Evolutionary conservation across 2,329 filamentous ascomycete genomes (phyloP).

Genomic region (Aspergillus sp.): DNA sequence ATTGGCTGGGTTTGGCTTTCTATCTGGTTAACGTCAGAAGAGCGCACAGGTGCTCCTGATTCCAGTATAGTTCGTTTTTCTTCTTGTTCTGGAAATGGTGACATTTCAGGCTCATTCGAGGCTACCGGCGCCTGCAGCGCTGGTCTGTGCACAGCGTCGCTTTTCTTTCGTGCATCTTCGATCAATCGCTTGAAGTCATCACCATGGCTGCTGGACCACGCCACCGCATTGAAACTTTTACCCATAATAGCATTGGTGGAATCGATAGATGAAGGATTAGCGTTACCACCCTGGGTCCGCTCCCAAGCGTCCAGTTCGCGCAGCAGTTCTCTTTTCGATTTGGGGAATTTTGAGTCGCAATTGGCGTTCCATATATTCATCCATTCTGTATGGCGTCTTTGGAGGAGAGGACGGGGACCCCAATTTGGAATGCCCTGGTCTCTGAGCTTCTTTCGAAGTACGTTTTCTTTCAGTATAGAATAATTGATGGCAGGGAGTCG

Average conservation of each 20-base stretch:
- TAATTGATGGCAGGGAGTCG: conserved; percentile 77
- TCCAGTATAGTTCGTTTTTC: not conserved
- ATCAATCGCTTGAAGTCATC: conserved; percentile 72
- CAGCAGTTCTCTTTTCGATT: conserved; percentile 61
- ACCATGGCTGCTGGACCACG: conserved; percentile 66
- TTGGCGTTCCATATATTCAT: conserved; percentile 95
- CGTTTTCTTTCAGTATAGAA: conserved; percentile 70
- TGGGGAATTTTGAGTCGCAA: conserved; percentile 71
- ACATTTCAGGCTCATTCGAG: conserved; percentile 2
- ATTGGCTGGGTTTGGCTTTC: conserved; percentile 3
- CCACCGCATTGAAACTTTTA: conserved; percentile 77
- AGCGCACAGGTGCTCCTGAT: conserved; percentile 1
- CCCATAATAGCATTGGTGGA: conserved; percentile 54
- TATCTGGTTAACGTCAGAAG: conserved; percentile 1
- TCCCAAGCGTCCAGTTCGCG: conserved; percentile 83
- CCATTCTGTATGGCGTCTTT: conserved; percentile 84
- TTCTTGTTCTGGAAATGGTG: conserved; percentile 1
- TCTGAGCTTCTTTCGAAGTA: conserved; percentile 68
- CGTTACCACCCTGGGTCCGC: conserved; percentile 62
- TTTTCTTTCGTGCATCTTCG: conserved; percentile 58
- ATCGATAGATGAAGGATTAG: conserved; percentile 21
- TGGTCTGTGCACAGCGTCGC: conserved; percentile 21
- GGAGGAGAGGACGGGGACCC: conserved; percentile 62
- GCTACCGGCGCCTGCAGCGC: conserved; percentile 14
- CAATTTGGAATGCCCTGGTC: conserved; percentile 69